Conservation (phyloP, 352 stramenopile genomes). For the Phytophthora tubulina region DNA sequence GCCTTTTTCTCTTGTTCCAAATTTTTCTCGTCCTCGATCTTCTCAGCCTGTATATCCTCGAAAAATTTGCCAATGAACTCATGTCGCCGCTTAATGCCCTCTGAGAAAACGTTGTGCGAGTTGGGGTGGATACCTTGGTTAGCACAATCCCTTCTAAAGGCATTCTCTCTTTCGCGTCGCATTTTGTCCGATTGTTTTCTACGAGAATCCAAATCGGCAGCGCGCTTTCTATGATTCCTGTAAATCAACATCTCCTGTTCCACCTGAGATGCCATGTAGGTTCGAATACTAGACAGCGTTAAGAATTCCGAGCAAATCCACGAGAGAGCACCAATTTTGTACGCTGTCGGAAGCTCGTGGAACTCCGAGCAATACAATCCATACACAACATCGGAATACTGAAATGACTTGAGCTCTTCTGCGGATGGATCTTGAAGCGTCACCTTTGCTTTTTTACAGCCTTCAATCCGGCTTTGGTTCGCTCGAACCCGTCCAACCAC, state of each 20-base stretch:
- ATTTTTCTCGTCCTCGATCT: conserved; percentile 57
- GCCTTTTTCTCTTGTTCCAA: conserved; percentile 62
- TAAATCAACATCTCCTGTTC: conserved; percentile 69
- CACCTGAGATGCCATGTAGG: conserved; percentile 64
- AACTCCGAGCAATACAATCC: conserved; percentile 79
- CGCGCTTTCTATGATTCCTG: conserved; percentile 59
- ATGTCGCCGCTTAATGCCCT: conserved; percentile 68
- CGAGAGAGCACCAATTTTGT: conserved; percentile 70
- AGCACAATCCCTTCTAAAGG: conserved; percentile 68
- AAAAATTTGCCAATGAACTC: conserved; percentile 77
- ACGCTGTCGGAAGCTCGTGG: conserved; percentile 66
- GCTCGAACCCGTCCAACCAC: conserved; percentile 66
- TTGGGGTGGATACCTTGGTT: conserved; percentile 73
- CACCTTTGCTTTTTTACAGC: conserved; percentile 53
- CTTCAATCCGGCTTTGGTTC: conserved; percentile 68
- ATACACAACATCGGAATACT: conserved; percentile 72
- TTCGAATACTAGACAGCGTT: conserved; percentile 62
- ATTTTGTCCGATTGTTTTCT: conserved; percentile 61
- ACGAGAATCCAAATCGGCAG: conserved; percentile 61
- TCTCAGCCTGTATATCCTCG: conserved; percentile 63
- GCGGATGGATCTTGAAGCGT: conserved; percentile 34
- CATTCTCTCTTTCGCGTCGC: conserved; percentile 65
- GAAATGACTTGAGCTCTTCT: conserved; percentile 42
- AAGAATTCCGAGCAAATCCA: conserved; percentile 80
- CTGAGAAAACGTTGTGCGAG: conserved; percentile 71